A percentile compares a stretch with the other conserved stretches of the same genome.
Conservation (phyloP, 148 eudicot genomes). For the Simmondsia chinensis region DNA sequence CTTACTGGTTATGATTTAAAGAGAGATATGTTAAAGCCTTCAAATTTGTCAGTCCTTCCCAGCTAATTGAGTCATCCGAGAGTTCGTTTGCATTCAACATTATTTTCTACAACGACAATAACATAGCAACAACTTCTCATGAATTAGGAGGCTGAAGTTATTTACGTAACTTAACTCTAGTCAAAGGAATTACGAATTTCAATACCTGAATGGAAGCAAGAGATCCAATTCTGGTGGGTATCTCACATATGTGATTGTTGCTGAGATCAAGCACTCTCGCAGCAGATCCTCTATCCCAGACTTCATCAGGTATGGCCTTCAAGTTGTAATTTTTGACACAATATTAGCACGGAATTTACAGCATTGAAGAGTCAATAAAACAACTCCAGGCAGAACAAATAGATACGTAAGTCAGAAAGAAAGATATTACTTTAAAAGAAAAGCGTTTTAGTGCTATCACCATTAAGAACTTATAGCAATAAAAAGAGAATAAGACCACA, state of each 20-base stretch:
- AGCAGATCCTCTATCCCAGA: conserved; percentile 65
- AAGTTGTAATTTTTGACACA: conserved; percentile 2
- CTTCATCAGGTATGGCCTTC: conserved; percentile 75
- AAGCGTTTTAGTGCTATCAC: no score
- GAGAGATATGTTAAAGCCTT: conserved; percentile 51
- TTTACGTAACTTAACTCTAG: background rate
- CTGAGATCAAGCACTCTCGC: conserved; percentile 76
- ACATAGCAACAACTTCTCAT: conserved; percentile 4
- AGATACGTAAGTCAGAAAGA: background rate
- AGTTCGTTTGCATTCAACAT: conserved; percentile 46
- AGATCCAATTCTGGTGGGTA: conserved; percentile 43
- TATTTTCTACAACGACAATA: conserved; percentile 62
- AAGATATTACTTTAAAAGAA: no score
- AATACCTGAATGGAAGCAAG: conserved; percentile 51
- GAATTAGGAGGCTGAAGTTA: no score
- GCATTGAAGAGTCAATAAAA: background rate
- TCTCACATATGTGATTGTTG: conserved; percentile 42
- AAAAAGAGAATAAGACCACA: no score
- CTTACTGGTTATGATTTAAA: conserved; percentile 71
- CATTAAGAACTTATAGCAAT: no score
- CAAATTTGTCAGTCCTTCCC: conserved; percentile 62
- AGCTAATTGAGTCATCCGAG: conserved; percentile 49
- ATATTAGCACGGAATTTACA: background rate
- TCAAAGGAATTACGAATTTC: background rate
- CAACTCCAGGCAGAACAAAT: background rate